Evolutionary conservation across 441 rosid species (phyloP).

Genomic region (Pelargonium citronellum): DNA sequence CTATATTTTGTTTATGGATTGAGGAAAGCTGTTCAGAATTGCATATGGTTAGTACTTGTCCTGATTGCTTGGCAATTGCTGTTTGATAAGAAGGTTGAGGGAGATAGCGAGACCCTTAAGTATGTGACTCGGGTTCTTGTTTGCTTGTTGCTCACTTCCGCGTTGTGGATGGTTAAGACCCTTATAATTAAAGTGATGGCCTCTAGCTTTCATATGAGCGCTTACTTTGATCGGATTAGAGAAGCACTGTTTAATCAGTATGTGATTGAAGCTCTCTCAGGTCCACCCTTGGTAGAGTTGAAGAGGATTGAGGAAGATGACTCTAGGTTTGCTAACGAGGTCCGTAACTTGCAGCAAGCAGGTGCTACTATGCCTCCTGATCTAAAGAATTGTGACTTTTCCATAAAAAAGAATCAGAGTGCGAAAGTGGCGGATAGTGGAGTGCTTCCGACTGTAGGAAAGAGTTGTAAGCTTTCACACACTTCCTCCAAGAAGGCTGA

Average conservation of each 20-base stretch:
- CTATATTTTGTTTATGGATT: conserved; percentile 35
- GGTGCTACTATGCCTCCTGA: conserved; percentile 10
- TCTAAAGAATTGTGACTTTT: conserved; percentile 37
- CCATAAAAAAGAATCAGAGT: no score
- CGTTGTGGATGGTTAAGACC: conserved; percentile 59
- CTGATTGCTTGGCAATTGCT: conserved; percentile 47
- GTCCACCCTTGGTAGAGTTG: conserved; percentile 54
- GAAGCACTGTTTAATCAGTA: conserved; percentile 61
- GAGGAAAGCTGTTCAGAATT: conserved; percentile 65
- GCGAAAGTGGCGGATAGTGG: background rate
- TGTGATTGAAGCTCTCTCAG: conserved; percentile 57
- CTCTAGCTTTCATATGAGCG: conserved; percentile 64
- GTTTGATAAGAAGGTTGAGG: conserved; percentile 34
- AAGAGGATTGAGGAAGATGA: conserved; percentile 35
- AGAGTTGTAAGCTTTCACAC: background rate
- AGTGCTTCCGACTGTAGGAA: background rate
- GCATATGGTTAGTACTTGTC: conserved; percentile 63
- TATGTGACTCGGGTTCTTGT: conserved; percentile 17
- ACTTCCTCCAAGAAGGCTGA: background rate
- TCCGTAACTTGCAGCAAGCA: conserved; percentile 8
- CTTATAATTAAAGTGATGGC: conserved; percentile 65
- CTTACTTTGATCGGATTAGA: conserved; percentile 71
- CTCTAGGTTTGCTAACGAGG: conserved; percentile 39
- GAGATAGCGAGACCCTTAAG: background rate
- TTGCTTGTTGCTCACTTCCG: conserved; percentile 45